Evolutionary conservation across 2,329 filamentous ascomycete species (phyloP), one percentile per base, ranked within the genome.

Genomic region (Nemania sp.): DNA sequence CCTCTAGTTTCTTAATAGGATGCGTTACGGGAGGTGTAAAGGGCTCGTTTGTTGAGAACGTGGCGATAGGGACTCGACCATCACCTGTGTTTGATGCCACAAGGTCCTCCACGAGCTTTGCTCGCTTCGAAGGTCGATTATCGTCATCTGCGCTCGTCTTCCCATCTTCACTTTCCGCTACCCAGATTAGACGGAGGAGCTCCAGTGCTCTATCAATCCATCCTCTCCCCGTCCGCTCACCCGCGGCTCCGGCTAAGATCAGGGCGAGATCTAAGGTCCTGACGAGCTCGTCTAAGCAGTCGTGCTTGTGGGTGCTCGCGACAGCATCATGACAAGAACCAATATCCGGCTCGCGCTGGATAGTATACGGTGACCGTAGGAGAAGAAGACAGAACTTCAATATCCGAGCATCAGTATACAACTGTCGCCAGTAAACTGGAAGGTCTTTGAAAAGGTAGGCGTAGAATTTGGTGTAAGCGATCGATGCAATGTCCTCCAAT

Each of bases 381-480:
- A 80, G 53, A 7, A 78, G 71, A 22, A 80, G 70, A 61, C 83
- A 81, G 24, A 89, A 90, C 72, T 87, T 87, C 74, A 92, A 83
- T 11, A 95, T 84, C 63, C 88, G 87, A 1, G 90, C 88, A 63
- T 94, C 91, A 0, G 90, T 90, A 76, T 92, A 94, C 5, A 94
- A 79, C 70, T 89, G 83, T 26, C 90, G 83, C 93, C 92, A 96
- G 74, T 86, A 88, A 8, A 78, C 75, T 0, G 90, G 91, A 5
- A 95, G 86, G 35, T 89, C 84, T 69, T 86, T 87, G 77, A 88
- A 94, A 1, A 88, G 85, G 69, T 88, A 93, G 3, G 90, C 86
- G 73, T 94, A 91, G 69, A 95, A 87, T 71, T 89, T 91, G 49
- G 87, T 82, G 63, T 89, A 88, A 0, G 90, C 87, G 15, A 92